A percentile compares a stretch with the other conserved stretches of the same genome.
These are phyloP conservation scores for Liquidambar formosana DNA, from an alignment of 164 flowering plant genomes.

Conservation along the genomic window DNA sequence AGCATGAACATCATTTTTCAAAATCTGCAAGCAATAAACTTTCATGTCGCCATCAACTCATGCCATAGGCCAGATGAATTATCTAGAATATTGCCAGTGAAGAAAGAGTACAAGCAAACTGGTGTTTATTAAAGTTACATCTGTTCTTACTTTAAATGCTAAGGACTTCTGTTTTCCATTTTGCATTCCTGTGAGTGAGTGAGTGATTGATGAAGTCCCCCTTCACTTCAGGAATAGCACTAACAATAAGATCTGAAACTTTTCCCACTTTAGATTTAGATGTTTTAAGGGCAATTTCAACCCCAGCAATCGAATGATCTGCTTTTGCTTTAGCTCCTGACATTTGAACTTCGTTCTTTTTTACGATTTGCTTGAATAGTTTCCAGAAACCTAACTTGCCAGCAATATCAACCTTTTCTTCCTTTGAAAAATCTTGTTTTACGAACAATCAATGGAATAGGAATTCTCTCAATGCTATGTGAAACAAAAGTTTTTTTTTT, in stretches of 20 bases:
- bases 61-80: constrained; percentile 1
- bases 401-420: constrained; percentile 30
- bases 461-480: too few species aligned
- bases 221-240: constrained; percentile 32
- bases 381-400: constrained; percentile 32
- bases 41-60: not conserved
- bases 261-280: constrained; percentile 31
- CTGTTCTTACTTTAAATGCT: constrained; percentile 41
- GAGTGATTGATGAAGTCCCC: constrained; percentile 23
- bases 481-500: too few species aligned
- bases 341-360: constrained; percentile 32
- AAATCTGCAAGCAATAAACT: constrained; percentile 19
- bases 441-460: too few species aligned
- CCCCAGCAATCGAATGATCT: constrained; percentile 15
- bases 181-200: too few species aligned
- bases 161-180: constrained; percentile 40
- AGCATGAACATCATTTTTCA: constrained; percentile 24
- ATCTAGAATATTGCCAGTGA: not conserved
- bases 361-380: constrained; percentile 26
- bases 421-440: too few species aligned
- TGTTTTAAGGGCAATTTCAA: constrained; percentile 21
- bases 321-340: constrained; percentile 33
- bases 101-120: too few species aligned
- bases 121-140: not conserved
- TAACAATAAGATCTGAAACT: constrained; percentile 18